Evolutionary conservation across 208 protist genomes (phyloP), one percentile per base, ranked within the genome.

Genomic region (Leishmania braziliensis): DNA sequence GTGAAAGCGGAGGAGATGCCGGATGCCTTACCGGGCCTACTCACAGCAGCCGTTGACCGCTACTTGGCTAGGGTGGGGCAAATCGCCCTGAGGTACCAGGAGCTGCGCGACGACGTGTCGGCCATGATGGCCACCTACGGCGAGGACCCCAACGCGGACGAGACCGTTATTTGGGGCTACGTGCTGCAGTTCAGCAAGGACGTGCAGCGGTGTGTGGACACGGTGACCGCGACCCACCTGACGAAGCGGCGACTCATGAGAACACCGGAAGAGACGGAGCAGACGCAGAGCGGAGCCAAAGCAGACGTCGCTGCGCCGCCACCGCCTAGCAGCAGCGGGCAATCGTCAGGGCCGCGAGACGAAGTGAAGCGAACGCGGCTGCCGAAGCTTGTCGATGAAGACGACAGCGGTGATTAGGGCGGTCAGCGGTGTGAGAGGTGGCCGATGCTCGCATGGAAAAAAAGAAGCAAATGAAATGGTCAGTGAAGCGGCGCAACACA

Each of bases 41-140:
- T 96, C 72, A 51, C 80, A 39, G 54, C 54, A 10, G 75, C 87
- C 36, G 63, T 89, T 58, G 80, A 80, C 43, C 76, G 75, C 36
- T 78, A 93, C 78, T 71, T 93, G 54, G 53, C 84, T 14, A 76
- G 73, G 26, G 87, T 90, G 2, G 84, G 85, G 33, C 80, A 92
- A 78, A 86, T 96, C 53, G 88, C 88, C 1, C 74, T 96, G 48
- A 85, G 90, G 23, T 89, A 91, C 51, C 91, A 93, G 81, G 85
- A 90, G 77, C 81, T 94, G 58, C 86, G 89, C n/a, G 89, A 94
- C 12, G 89, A 94, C 80, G 78, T 93, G 66, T 86, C 89, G 18
- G 84, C 88, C 6, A 92, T 95, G 91, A 72, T 96, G 26, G 87
- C 88, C 51, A 88, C 84, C 69, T 96, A 90, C 86, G 93, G 93